Base-by-base conservation (phyloP, 495 filamentous ascomycete species). In the Zalerion maritima region DNA sequence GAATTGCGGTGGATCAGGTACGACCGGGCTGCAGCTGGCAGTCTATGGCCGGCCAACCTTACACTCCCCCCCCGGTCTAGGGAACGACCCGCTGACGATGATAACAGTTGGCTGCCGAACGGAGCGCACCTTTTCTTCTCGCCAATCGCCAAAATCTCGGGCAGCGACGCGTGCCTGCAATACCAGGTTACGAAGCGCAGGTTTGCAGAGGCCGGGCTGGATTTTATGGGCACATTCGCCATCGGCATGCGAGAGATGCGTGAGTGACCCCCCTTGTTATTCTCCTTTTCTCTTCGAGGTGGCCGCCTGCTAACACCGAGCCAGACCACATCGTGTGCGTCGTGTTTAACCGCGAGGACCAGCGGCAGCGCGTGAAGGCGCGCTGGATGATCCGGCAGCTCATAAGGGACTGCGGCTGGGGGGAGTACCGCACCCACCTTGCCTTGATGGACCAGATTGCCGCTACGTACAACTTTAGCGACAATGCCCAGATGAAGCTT, bases 401-500 rank as follows among this genome's bases (percentile, higher is more conserved):
- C 11, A 46, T 72, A 38, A 57, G 72, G 7, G 51, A 57, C 8
- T 45, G 58, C 11, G 71, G 67, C 1, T 73, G 59, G 34, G 67
- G 69, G 12, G 68, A 73, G 36, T 73, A 72, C 34, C 48, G 69
- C 4, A 69, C 69, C 2, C 69, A 74, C 44, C 33, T 76, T 6
- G 50, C 59, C 17, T 49, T 71, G 24, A 44, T 62, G 57, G 61
- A 75, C 39, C 67, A 71, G 45, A 58, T 76, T 7, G 61, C 64
- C 0, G 54, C 46, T 8, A 71, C 66, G n/a, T 76, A 74, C 40
- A 58, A 46, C 24, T 73, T 53, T 49, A 65, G 66, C 35, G 52
- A 67, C 28, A 51, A 57, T 14, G 60, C 61, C 3, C 34, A 64
- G 38, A 59, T 61, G 54, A 60, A 51, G 41, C 62, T 73, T 25